Evolutionary conservation across 75 land plant species (phyloP).

Genomic region (Cupressus sempervirens): DNA sequence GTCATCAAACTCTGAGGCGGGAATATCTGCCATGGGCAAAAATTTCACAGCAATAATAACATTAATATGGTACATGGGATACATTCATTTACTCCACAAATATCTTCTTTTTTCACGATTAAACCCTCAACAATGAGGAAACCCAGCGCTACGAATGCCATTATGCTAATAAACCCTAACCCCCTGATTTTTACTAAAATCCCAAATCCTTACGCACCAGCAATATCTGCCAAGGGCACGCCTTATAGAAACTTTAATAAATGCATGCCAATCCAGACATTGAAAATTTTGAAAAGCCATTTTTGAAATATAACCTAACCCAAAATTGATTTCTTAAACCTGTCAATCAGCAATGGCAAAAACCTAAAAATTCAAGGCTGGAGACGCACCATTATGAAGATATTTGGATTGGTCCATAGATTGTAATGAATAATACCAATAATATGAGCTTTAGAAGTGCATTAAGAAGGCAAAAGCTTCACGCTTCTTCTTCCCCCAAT

Average conservation of each 20-base stretch:
- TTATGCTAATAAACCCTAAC: not conserved
- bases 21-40: not conserved
- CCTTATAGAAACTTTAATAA: not conserved
- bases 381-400: not conserved
- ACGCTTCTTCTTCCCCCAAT: conserved; percentile 6
- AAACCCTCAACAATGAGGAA: not conserved
- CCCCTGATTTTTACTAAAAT: not conserved
- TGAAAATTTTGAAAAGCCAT: not conserved
- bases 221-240: not conserved
- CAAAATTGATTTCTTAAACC: not conserved
- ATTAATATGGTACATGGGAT: not conserved
- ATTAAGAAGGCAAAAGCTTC: not conserved
- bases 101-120: not conserved
- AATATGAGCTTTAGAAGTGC: not conserved
- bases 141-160: not conserved
- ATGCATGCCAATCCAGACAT: not conserved
- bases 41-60: not conserved
- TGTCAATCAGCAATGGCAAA: not conserved
- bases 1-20: not conserved
- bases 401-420: not conserved
- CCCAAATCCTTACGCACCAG: not conserved
- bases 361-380: not conserved
- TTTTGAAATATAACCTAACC: not conserved
- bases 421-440: not conserved
- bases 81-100: not conserved